Evolutionary conservation across 1,284 basidiomycete genomes (phyloP), one percentile per base, ranked within the genome.

Genomic region (Xanthoconium separans): DNA sequence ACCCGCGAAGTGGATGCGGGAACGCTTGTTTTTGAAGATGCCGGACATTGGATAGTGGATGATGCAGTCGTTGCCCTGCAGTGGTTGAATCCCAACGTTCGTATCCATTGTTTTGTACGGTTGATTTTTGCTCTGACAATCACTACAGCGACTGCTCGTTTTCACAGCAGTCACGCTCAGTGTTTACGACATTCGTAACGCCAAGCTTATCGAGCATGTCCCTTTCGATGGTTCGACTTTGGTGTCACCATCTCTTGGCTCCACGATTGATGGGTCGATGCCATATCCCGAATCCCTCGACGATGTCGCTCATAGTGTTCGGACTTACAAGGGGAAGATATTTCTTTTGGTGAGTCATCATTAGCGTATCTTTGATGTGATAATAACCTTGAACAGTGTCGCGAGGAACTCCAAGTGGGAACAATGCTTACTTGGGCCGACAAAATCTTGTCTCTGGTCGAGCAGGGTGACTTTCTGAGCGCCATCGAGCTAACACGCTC

Each of bases 341-440:
- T 98, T 98, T 70, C 67, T 94, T 29, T 77, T 99, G 58, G 94
- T 95, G 67, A 73, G 90, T 77, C 13, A 30, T 44, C 37, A 13
- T 16, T 43, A 43, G 41, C 48, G 29, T 16, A 24, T 46, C n/a
- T 6, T 1, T n/a, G 37, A 50, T 20, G 29, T 47, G 39, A 36
- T 53, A 34, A 44, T 59, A 42, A 60, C 37, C 53, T 47, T 11
- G 24, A 41, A 50, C 59, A 92, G 90, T 80, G 81, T 44, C 79
- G 80, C 52, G 78, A 84, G 55, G 85, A 85, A 54, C 63, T 98
- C 1, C 81, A 85, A 66, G 92, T 91, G 0, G 97, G 95, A 29
- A 93, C 90, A 0, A 76, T 98, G 24, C 77, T 96, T 43, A 93
- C 94, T 1, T 99, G 97, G 97, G 94, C 96, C 11, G 95, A 99